Conservation (phyloP, 345 rosid species). For the Moringa oleifera region DNA sequence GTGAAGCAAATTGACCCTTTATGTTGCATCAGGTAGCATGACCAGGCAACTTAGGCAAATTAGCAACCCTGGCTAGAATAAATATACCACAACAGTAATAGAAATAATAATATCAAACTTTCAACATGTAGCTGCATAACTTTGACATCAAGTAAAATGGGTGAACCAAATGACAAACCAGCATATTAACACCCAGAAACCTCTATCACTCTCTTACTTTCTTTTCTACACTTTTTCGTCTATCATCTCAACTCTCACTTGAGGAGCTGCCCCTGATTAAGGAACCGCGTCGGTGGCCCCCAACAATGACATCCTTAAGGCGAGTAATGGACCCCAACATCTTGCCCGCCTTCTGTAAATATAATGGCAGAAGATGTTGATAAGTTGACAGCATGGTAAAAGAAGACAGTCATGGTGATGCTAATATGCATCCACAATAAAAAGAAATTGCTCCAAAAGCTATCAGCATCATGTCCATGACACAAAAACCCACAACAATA, state of each 20-base stretch:
- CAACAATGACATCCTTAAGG: slow-evolving; percentile 70
- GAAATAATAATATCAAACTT: not conserved
- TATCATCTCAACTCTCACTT: slow-evolving; percentile 39
- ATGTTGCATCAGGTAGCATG: no score
- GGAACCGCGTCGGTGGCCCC: slow-evolving; percentile 66
- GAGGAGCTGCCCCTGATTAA: slow-evolving; percentile 49
- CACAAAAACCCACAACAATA: not conserved
- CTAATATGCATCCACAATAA: not conserved
- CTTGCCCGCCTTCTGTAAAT: slow-evolving; percentile 55
- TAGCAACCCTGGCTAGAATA: not conserved
- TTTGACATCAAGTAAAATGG: not conserved
- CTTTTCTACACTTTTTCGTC: not conserved
- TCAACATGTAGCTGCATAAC: not conserved
- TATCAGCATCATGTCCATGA: not conserved
- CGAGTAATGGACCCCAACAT: slow-evolving; percentile 70
- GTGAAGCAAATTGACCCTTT: no score
- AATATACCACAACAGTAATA: not conserved
- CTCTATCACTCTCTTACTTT: not conserved
- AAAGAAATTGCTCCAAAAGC: not conserved
- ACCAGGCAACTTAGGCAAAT: no score
- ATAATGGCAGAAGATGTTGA: not conserved
- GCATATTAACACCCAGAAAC: not conserved
- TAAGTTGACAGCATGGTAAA: not conserved
- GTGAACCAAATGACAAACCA: not conserved
- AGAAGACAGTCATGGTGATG: not conserved